Evolutionary conservation across 768 basidiomycete species (phyloP).

Genomic region (Podaxis rugospora): DNA sequence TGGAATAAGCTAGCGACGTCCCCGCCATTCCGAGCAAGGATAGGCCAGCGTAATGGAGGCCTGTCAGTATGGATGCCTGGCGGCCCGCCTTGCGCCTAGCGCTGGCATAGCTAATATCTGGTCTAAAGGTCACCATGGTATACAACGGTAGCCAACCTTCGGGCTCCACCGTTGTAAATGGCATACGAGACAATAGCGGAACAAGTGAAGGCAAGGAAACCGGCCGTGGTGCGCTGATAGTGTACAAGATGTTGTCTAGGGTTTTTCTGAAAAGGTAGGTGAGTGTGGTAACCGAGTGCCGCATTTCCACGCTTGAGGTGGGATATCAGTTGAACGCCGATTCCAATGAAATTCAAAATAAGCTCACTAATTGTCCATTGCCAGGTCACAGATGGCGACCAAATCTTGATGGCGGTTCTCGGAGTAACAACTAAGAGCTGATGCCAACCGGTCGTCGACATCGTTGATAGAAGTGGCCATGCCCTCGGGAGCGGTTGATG

Average conservation of each 20-base stretch:
- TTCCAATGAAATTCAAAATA: constrained; percentile 13
- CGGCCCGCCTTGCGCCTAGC: constrained; percentile 64
- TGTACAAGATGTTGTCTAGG: constrained; percentile 71
- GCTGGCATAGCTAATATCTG: constrained; percentile 87
- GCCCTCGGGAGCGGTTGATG: constrained; percentile 33
- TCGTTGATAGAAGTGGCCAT: constrained; percentile 25
- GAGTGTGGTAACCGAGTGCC: constrained; percentile 83
- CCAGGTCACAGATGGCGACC: constrained; percentile 85
- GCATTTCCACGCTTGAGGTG: constrained; percentile 85
- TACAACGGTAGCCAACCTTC: constrained; percentile 90
- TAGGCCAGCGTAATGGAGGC: constrained; percentile 45
- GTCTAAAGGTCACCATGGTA: constrained; percentile 97
- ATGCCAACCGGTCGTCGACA: constrained; percentile 54
- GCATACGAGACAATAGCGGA: constrained; percentile 40
- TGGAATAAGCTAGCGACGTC: constrained; percentile 11
- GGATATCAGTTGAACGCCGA: constrained; percentile 15
- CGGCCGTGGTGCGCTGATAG: constrained; percentile 48
- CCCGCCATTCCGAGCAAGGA: constrained; percentile 37
- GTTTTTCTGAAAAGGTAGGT: constrained; percentile 75
- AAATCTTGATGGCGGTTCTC: constrained; percentile 82
- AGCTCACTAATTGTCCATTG: constrained; percentile 95
- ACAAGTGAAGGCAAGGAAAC: constrained; percentile 43
- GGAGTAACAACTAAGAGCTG: constrained; percentile 76
- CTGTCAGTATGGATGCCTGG: constrained; percentile 63
- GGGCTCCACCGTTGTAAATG: constrained; percentile 58